Evolutionary conservation across 768 basidiomycete genomes (phyloP).

Genomic region (Sarcomyxa edulis): DNA sequence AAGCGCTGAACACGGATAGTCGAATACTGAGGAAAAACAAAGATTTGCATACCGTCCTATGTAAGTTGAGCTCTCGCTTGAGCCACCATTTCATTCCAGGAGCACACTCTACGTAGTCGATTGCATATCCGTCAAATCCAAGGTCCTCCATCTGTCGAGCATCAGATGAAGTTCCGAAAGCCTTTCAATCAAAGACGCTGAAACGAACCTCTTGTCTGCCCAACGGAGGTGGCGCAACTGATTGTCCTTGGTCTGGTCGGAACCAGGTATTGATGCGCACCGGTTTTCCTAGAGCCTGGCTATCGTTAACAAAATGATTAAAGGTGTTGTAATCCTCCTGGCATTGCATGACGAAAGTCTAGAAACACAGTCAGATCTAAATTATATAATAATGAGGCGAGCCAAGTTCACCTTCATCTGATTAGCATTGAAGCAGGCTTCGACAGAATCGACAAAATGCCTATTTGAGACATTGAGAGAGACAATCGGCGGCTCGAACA

Average conservation of each 20-base stretch:
- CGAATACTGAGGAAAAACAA: background rate
- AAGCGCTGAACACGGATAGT: no score
- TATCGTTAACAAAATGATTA: conserved; percentile 65
- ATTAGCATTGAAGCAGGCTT: conserved; percentile 56
- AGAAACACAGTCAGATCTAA: conserved; percentile 1
- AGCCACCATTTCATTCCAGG: conserved; percentile 72
- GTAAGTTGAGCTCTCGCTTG: conserved; percentile 54
- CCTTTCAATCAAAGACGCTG: background rate
- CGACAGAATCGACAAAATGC: conserved; percentile 62
- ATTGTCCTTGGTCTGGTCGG: conserved; percentile 35
- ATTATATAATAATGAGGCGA: background rate
- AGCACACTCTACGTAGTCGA: conserved; percentile 78
- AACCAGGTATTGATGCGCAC: conserved; percentile 66
- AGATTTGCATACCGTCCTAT: conserved; percentile 63
- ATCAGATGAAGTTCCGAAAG: background rate
- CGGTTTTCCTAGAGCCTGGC: conserved; percentile 42
- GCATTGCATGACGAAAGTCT: conserved; percentile 86
- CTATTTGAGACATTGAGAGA: conserved; percentile 63
- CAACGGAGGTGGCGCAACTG: conserved; percentile 49
- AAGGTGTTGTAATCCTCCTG: conserved; percentile 75
- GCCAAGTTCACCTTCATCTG: conserved; percentile 55
- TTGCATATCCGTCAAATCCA: conserved; percentile 79
- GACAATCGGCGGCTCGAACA: conserved; percentile 84
- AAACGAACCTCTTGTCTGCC: conserved; percentile 48
- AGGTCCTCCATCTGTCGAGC: conserved; percentile 45